phyloP scores from a whole-genome alignment of 441 rosid species.

The Euphorbia celastroides region DNA sequence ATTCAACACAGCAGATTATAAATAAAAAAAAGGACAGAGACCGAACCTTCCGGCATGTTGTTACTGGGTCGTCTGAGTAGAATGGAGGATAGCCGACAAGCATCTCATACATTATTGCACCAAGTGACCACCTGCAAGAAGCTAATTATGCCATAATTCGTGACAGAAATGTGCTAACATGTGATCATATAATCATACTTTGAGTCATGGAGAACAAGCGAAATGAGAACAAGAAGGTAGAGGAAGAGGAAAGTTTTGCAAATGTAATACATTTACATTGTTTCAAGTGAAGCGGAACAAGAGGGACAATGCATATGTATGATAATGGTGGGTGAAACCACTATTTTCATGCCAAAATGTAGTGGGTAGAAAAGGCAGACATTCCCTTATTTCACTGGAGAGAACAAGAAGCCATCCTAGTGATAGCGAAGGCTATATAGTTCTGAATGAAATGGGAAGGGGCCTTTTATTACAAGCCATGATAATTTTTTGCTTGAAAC shows the following conservation, averaged over 20 bases:
- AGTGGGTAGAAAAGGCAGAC: too few species aligned
- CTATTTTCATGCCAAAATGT: too few species aligned
- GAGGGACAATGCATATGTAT: too few species aligned
- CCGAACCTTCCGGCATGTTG: slow-evolving; percentile 89
- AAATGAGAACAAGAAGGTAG: not conserved
- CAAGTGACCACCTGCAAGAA: slow-evolving; percentile 89
- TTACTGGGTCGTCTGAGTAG: slow-evolving; percentile 86
- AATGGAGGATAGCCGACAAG: slow-evolving; percentile 98
- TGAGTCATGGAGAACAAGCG: not conserved
- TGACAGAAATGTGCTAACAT: slow-evolving; percentile 7
- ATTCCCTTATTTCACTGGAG: not conserved
- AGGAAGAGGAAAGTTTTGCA: not conserved
- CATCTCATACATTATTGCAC: slow-evolving; percentile 98
- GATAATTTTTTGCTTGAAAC: not conserved
- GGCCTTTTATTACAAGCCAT: too few species aligned
- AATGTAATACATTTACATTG: not conserved
- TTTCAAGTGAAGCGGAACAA: not conserved
- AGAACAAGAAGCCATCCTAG: not conserved
- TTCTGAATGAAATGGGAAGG: not conserved
- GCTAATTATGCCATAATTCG: slow-evolving; percentile 17
- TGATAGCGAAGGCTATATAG: not conserved
- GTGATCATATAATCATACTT: not conserved
- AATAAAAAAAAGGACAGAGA: slow-evolving; percentile 4
- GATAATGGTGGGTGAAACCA: too few species aligned
- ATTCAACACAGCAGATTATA: slow-evolving; percentile 1